Evolutionary conservation across 2,329 filamentous ascomycete species (phyloP).

Genomic region (Penicillium sp.): DNA sequence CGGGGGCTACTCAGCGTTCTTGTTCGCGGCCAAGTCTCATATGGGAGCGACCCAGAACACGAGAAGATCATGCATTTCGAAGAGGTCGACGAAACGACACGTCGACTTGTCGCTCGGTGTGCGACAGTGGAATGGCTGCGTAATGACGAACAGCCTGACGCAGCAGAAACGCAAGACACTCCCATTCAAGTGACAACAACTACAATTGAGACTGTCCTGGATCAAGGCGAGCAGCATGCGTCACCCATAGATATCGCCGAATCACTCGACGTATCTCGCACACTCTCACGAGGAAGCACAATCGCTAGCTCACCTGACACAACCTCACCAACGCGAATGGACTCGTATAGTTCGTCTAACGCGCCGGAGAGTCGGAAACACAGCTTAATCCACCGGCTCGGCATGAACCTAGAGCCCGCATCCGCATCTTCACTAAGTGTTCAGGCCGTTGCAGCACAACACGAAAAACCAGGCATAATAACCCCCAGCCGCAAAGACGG

Average conservation of each 20-base stretch:
- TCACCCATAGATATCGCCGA: constrained; percentile 26
- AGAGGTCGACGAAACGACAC: constrained; percentile 52
- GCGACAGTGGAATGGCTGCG: constrained; percentile 49
- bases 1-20: constrained; percentile 72
- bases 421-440: constrained; percentile 74
- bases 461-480: constrained; percentile 77
- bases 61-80: constrained; percentile 52
- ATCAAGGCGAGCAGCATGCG: constrained; percentile 13
- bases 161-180: constrained; percentile 17
- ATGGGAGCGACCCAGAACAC: constrained; percentile 42
- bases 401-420: constrained; percentile 69
- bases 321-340: constrained; percentile 40
- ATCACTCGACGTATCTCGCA: constrained; percentile 41
- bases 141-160: constrained; percentile 29
- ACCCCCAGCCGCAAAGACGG: constrained; percentile 66
- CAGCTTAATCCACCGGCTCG: constrained; percentile 47
- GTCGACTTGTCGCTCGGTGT: constrained; percentile 49
- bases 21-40: constrained; percentile 69
- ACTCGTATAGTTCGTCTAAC: constrained; percentile 29
- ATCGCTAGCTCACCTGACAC: constrained; percentile 48
- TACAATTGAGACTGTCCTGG: constrained; percentile 24
- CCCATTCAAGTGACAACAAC: constrained; percentile 11
- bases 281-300: constrained; percentile 30
- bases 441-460: constrained; percentile 73
- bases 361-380: constrained; percentile 19